Percentiles rank a stretch among this genome's conserved stretches.
phyloP scores from a whole-genome alignment of 2,329 filamentous ascomycete genomes.

The Cordyceps militaris region DNA sequence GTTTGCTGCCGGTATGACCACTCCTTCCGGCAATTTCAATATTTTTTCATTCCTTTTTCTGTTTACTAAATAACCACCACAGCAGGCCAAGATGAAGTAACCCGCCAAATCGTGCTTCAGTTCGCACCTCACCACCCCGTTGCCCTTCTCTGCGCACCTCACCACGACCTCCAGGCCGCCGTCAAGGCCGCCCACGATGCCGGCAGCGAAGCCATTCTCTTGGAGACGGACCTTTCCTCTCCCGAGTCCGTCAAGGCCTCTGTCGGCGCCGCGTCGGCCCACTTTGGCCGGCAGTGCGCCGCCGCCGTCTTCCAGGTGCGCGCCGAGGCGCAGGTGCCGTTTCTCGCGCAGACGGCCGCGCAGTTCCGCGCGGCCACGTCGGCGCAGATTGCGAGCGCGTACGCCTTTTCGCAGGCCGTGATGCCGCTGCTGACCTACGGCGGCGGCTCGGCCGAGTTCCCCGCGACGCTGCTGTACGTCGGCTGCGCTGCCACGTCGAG shows the following conservation, averaged over 20 bases:
- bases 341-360: background rate
- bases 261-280: background rate
- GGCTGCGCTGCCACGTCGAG: background rate
- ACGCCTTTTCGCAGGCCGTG: conserved; percentile 6
- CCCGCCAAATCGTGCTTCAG: background rate
- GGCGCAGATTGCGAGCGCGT: conserved; percentile 2
- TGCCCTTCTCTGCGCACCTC: background rate
- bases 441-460: background rate
- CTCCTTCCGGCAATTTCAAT: background rate
- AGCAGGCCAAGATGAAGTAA: background rate
- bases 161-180: background rate
- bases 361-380: background rate
- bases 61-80: background rate
- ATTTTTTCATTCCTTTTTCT: no score
- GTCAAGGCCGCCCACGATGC: background rate
- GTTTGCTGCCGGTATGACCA: background rate
- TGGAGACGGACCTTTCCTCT: background rate
- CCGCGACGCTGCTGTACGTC: conserved; percentile 4
- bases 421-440: background rate
- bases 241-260: background rate
- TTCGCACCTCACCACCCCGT: conserved; percentile 4
- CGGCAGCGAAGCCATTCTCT: background rate
- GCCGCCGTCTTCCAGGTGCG: conserved; percentile 7
- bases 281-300: conserved; percentile 1
- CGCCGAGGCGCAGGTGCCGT: background rate